A percentile compares a stretch with the other conserved stretches of the same genome.
Conservation (phyloP, 2,329 filamentous ascomycete genomes). For the Colletotrichum lini region DNA sequence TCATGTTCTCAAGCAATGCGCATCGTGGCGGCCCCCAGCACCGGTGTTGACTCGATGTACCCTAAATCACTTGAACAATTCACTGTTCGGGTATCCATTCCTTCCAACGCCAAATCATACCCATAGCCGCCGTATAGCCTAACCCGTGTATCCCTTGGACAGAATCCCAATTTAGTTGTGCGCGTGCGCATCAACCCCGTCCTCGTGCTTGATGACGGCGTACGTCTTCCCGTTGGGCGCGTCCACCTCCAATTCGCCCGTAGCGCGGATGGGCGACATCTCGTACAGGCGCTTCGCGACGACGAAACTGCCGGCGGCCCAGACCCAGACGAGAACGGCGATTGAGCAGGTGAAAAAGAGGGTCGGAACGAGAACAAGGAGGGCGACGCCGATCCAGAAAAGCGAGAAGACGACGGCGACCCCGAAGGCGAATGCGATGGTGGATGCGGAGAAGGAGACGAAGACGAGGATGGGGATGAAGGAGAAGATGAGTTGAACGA, state of each 20-base stretch:
- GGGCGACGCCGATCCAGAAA: constrained; percentile 76
- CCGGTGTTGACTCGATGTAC: too few species aligned
- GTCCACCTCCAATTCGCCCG: constrained; percentile 44
- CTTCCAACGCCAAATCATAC: not conserved
- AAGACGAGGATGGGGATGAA: constrained; percentile 79
- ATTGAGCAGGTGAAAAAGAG: constrained; percentile 76
- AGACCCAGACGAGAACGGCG: constrained; percentile 77
- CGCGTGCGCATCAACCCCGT: constrained; percentile 41
- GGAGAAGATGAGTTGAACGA: constrained; percentile 75
- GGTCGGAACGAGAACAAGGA: constrained; percentile 77
- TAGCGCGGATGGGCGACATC: constrained; percentile 47
- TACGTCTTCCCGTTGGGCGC: constrained; percentile 42
- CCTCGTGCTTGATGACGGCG: constrained; percentile 45
- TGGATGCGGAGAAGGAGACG: constrained; percentile 73
- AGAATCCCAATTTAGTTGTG: not conserved
- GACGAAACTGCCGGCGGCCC: constrained; percentile 74
- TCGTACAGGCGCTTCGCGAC: constrained; percentile 63
- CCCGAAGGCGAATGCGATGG: constrained; percentile 73
- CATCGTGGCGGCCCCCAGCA: not conserved
- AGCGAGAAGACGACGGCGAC: constrained; percentile 76
- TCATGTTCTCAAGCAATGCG: too few species aligned
- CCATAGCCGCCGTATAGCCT: too few species aligned
- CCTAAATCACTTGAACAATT: not conserved
- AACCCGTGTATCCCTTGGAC: not conserved
- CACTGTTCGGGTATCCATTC: not conserved